Base-by-base conservation (phyloP, 2,329 filamentous ascomycete genomes). In the Atkinsonella texensis region DNA sequence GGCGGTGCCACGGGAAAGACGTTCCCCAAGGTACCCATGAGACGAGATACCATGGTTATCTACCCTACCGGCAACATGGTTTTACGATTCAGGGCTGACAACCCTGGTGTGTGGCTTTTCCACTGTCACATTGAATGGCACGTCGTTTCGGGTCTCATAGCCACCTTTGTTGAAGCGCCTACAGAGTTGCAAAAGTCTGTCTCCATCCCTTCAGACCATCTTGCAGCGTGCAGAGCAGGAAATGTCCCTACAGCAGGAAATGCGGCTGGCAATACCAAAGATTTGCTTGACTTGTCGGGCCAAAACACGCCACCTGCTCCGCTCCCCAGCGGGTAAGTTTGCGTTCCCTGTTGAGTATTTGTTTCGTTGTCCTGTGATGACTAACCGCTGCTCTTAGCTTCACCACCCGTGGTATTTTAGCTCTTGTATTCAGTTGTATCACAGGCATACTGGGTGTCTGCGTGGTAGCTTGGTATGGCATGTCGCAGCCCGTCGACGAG, bases 121-220 rank as follows among this genome's bases (percentile, higher is more conserved):
- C 86, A 89, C 67, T 90, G 86, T 66, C 87, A 91, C 63, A 84
- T 90, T 50, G 84, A 87, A 62, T 91, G 84, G 84, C 85, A 89
- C 62, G 72, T 87, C 52, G 69, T 75, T 1, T 80, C 80, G 3
- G 85, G 85, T n/a, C 72, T 88, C 2, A 71, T 80, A 3, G 76
- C 81, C 23, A 81, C 80, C 1, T 76, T 87, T 56, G 65, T 85
- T 54, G 83, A 85, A 64, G 76, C 79, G 0, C 83, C 82, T 0
- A 62, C 75, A 3, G 74, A 80, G 17, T 62, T 93, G 0, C 85
- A 89, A 60, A 65, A 76, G 53, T 70, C 66, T 0, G 58, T 84
- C 38, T 69, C 67, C 0, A 77, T 94, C 18, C 86, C 87, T 0
- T 58, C 73, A 13, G 66, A 77, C 50, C 80, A 83, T 55, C 64